A percentile compares a stretch with the other conserved stretches of the same genome.
Evolutionary conservation across 495 filamentous ascomycete species (phyloP).

Genomic region (Choiromyces venosus): DNA sequence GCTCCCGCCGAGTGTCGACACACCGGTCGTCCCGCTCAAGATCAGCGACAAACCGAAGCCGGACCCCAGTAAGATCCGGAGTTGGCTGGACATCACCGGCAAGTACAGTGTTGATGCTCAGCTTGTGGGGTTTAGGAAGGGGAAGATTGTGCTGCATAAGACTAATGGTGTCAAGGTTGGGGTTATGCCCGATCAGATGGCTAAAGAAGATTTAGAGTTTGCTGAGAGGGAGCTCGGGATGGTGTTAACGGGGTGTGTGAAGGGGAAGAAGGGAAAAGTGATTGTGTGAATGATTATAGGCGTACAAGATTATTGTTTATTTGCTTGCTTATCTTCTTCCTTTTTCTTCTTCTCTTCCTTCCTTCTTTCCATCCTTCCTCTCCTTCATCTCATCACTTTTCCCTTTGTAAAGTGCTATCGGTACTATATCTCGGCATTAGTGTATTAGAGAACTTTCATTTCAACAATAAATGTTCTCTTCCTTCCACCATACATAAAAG

Average conservation of each 20-base stretch:
- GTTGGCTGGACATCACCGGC: background rate
- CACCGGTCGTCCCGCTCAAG: background rate
- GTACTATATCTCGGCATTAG: background rate
- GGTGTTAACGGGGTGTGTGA: background rate
- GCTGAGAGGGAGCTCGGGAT: constrained; percentile 10
- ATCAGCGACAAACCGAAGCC: background rate
- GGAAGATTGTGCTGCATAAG: constrained; percentile 9
- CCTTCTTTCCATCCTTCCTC: background rate
- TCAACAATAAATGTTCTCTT: background rate
- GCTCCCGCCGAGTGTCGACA: background rate
- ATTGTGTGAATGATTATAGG: background rate
- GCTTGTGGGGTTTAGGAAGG: constrained; percentile 8
- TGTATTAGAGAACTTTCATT: background rate
- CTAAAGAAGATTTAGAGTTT: constrained; percentile 8
- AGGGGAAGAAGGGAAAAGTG: background rate
- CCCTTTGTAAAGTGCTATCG: background rate
- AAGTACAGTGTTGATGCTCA: background rate
- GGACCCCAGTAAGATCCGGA: background rate
- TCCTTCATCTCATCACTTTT: too few relatives aligned
- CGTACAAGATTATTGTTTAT: background rate
- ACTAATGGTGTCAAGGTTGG: constrained; percentile 7
- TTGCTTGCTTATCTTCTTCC: background rate
- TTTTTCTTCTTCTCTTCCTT: background rate
- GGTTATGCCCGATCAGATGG: constrained; percentile 4
- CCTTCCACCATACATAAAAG: background rate